A percentile compares a stretch with the other conserved stretches of the same genome.
These are phyloP conservation scores for Lactifluus volemus DNA, from an alignment of 768 basidiomycete genomes.

Conservation along the genomic window DNA sequence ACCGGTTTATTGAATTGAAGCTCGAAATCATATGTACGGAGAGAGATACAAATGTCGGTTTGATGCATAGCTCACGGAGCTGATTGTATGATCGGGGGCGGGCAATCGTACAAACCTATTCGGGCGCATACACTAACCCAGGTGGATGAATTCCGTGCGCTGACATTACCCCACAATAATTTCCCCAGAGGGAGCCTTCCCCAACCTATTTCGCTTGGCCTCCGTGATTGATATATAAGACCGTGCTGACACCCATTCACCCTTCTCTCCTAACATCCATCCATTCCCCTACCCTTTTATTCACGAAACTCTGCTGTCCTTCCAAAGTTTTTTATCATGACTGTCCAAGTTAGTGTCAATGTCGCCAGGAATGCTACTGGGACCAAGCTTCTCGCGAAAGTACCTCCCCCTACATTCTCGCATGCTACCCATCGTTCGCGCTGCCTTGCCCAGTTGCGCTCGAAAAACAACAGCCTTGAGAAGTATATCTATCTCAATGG, in stretches of 20 bases:
- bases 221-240: conserved; percentile 2
- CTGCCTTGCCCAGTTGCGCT: conserved; percentile 58
- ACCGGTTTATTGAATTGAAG: too few relatives aligned
- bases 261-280: background rate
- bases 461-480: conserved; percentile 65
- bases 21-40: too few relatives aligned
- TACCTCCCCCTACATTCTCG: conserved; percentile 17
- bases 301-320: background rate
- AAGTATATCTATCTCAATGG: conserved; percentile 80
- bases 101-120: background rate
- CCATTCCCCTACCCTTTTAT: background rate
- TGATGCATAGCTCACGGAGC: too few relatives aligned
- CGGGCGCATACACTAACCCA: background rate
- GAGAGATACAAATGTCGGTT: too few relatives aligned
- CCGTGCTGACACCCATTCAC: background rate
- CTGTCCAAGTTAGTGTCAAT: conserved; percentile 12
- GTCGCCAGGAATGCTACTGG: conserved; percentile 1
- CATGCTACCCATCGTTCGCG: conserved; percentile 47
- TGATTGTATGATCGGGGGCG: background rate
- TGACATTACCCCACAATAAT: conserved; percentile 8
- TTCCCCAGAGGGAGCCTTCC: conserved; percentile 2
- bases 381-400: conserved; percentile 14
- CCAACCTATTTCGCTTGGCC: conserved; percentile 2
- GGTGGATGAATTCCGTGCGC: conserved; percentile 1
- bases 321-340: background rate